Base-by-base conservation (phyloP, 1,284 basidiomycete species). In the Rhodotorula sp. region DNA sequence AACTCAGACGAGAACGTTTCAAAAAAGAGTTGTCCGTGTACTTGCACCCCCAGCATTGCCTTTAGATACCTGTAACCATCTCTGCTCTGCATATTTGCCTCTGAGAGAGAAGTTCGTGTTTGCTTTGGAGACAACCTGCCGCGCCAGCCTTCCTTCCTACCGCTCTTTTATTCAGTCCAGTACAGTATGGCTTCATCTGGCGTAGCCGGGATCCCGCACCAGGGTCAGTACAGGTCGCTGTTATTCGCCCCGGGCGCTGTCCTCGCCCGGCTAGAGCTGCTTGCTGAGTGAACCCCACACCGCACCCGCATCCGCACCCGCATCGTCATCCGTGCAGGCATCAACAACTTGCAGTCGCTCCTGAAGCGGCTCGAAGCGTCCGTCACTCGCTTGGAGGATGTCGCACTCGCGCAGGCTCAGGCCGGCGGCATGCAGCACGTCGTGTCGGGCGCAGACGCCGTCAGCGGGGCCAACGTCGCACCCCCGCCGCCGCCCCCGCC, bases 381-480 rank as follows among this genome's bases (percentile, higher is more conserved):
- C 4, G 95, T 94, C 14, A 93, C 92, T 63, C 88, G 95, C 65
- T 87, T 99, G 43, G 95, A 99, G 82, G 95, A 99, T 80, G 85
- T 97, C 71, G 91, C 90, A 65, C 81, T 85, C 70, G 83, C 84
- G 57, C 82, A 83, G 63, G 81, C 54, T 26, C 50, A 52, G n/a
- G 50, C 50, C 23, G 50, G 50, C 26, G 54, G 54, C 12, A 28
- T 28, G 26, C 60, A 80, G 58, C 78, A 81, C 5, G 58, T 62
- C 62, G 19, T 43, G 7, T 61, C 67, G 63, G 64, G 69, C 60
- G 69, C 67, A 19, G 66, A 69, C 31, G 71, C 65, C 23, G 65
- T 71, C 56, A 28, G 43, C 12, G 64, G 55, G 5, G 55, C 81
- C 60, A 69, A 69, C 38, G 62, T 81, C 54, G 80, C 77, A 23